Evolutionary conservation across 345 rosid species (phyloP), one percentile per base, ranked within the genome.

Genomic region (Sonneratia alba): DNA sequence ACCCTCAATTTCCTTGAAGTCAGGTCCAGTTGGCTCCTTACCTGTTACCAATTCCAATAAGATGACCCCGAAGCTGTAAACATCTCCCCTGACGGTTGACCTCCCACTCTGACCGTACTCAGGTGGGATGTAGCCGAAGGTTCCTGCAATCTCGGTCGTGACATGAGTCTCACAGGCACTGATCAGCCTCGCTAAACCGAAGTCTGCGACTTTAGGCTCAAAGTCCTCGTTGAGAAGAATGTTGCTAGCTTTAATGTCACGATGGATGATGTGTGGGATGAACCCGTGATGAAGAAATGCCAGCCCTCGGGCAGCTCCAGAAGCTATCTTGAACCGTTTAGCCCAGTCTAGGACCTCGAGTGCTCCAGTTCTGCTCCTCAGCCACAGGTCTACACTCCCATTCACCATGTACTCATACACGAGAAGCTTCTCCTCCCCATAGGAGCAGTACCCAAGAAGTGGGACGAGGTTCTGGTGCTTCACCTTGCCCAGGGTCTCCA

Each of bases 141-240:
- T 89, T 36, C 99, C 99, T 0, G 98, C 99, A 0, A 92, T 85
- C 27, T 90, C 90, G 0, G 98, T 89, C 57, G 91, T 95, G 11
- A 92, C 97, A 70, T 92, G 98, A 11, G 96, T 92, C 77, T 92
- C 99, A 53, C 88, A 92, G 0, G 97, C 97, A 73, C 99, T 92
- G 76, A 96, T 92, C 78, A 92, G 69, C 53, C 99, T 83, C 0
- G 99, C 98, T 36, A 96, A 75, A 67, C 99, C 94, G 16, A 95
- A 95, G 75, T 95, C 99, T 0, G 96, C 92, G 45, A 95, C 94
- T 81, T 85, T 91, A 0, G 99, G 85, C 75, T 95, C 98, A 48
- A 92, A 92, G 11, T 89, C 90, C 34, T 80, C 84, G 14, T 88
- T 77, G 1, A 89, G 81, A 1, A 95, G 80, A 77, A 95, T 89